Evolutionary conservation across 176 grass and related monocot species (phyloP).

Genomic region (Oryza meridionalis): DNA sequence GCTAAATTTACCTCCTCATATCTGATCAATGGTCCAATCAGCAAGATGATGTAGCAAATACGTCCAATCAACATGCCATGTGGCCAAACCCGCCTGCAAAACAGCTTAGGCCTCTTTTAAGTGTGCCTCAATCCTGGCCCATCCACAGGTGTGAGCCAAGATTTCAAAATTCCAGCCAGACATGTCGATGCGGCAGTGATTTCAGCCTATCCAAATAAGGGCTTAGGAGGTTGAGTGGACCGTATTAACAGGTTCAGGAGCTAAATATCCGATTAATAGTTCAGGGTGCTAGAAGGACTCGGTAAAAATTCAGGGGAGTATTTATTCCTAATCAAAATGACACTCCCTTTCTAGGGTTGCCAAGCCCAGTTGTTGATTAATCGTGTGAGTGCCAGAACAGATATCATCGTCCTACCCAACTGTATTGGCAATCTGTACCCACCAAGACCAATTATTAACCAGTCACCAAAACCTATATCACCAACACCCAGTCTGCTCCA

Average conservation of each 20-base stretch:
- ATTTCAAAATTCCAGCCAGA: neutral
- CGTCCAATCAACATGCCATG: neutral
- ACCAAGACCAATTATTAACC: slow-evolving; percentile 33
- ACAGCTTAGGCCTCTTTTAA: neutral
- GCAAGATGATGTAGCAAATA: neutral
- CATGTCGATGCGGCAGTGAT: neutral
- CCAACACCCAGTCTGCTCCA: neutral
- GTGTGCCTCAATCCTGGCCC: neutral
- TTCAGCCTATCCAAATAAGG: neutral
- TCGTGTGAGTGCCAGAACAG: neutral
- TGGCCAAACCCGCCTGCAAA: neutral
- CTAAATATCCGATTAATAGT: too few species aligned
- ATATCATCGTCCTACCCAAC: slow-evolving; percentile 1
- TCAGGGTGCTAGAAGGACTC: neutral
- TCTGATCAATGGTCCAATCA: neutral
- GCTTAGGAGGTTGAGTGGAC: neutral
- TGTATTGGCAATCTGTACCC: slow-evolving; percentile 30
- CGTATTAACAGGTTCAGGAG: neutral
- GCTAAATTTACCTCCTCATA: neutral
- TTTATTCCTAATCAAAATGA: slow-evolving; percentile 26
- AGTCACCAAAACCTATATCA: slow-evolving; percentile 29
- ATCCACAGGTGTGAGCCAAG: neutral
- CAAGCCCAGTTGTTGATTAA: slow-evolving; percentile 23
- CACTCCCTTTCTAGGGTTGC: neutral
- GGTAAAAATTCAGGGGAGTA: neutral